phyloP scores from a whole-genome alignment of 2,329 filamentous ascomycete genomes.

The Colletotrichum sojae region DNA sequence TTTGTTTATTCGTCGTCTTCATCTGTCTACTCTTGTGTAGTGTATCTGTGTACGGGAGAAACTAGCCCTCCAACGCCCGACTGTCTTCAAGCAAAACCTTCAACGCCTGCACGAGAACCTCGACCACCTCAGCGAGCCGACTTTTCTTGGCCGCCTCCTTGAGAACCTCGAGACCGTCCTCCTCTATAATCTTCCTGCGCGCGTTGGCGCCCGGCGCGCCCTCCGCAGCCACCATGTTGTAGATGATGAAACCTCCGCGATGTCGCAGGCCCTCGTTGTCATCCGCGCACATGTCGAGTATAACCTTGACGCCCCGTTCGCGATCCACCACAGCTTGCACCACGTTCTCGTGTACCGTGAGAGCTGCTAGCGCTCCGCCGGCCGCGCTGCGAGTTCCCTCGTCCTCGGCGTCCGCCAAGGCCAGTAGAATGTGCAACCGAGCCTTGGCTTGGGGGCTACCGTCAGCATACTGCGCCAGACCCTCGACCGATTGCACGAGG shows the following conservation, averaged over 20 bases:
- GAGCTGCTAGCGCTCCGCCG: slow-evolving; percentile 87
- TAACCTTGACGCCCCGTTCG: slow-evolving; percentile 79
- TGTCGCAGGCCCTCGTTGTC: slow-evolving; percentile 77
- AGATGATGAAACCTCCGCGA: slow-evolving; percentile 81
- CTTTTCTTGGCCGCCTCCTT: slow-evolving; percentile 79
- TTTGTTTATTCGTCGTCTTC: slow-evolving; percentile 12
- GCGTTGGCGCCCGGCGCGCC: slow-evolving; percentile 76
- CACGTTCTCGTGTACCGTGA: slow-evolving; percentile 84
- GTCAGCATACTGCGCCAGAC: slow-evolving; percentile 78
- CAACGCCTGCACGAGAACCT: slow-evolving; percentile 79
- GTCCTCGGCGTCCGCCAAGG: slow-evolving; percentile 90
- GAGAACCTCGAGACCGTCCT: slow-evolving; percentile 76
- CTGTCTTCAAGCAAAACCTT: slow-evolving; percentile 72
- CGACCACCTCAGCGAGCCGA: slow-evolving; percentile 77
- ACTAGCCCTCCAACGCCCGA: slow-evolving; percentile 32
- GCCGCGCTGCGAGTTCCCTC: slow-evolving; percentile 84
- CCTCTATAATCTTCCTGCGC: slow-evolving; percentile 71
- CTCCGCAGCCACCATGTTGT: slow-evolving; percentile 79
- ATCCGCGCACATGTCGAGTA: slow-evolving; percentile 86
- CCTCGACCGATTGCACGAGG: slow-evolving; percentile 78
- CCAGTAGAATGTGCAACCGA: slow-evolving; percentile 86
- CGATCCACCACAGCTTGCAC: slow-evolving; percentile 79
- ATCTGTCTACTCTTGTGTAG: slow-evolving; percentile 32
- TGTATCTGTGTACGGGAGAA: slow-evolving; percentile 19
- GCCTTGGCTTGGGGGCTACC: slow-evolving; percentile 77